Base-by-base conservation (phyloP, 768 basidiomycete species). In the Chalciporus piperatus region DNA sequence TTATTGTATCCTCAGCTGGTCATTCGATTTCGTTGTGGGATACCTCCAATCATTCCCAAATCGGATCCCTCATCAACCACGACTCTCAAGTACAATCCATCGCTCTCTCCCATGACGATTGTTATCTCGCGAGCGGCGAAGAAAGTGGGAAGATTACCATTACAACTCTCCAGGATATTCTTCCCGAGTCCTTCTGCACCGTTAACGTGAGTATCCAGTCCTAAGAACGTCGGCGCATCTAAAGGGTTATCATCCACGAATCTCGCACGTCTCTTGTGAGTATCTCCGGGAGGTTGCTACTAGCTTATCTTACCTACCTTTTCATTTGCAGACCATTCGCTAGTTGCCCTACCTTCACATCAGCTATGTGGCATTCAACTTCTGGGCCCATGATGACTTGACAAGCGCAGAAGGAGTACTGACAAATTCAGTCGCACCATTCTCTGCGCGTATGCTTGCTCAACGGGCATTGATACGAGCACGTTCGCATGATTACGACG, bases 21-120 rank as follows among this genome's bases (percentile, higher is more conserved):
- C 42, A 35, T 5, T 50, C 43, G 1, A 48, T 59, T 27, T 59
- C 56, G 12, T 54, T 59, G 17, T 59, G 58, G 56, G 58, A 59
- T 17, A 40, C 49, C 3, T 54, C 52, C 16, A 54, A 46, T 27
- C 41, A 41, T 4, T 28, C 32, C 2, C 56, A 58, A 27, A 33
- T 59, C 1, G 58, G 58, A 30, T 35, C 52, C n/a, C 19, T 48
- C 20, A n/a, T 59, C 13, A 1, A 51, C 8, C 56, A 51, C 7
- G 17, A 37, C 33, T 44, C 51, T 2, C 48, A 37, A 13, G 56
- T 59, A 14, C 51, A 54, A 17, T 58, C 58, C 0, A 54, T 59
- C 13, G 35, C 56, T 4, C 46, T 57, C 8, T 58, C 58, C 1
- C 41, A 41, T 12, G 48, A 54, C 27, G 56, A 51, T 30, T 22